Conservation (phyloP, 129 eudicot genomes). For the Chrysanthemum seticuspe region DNA sequence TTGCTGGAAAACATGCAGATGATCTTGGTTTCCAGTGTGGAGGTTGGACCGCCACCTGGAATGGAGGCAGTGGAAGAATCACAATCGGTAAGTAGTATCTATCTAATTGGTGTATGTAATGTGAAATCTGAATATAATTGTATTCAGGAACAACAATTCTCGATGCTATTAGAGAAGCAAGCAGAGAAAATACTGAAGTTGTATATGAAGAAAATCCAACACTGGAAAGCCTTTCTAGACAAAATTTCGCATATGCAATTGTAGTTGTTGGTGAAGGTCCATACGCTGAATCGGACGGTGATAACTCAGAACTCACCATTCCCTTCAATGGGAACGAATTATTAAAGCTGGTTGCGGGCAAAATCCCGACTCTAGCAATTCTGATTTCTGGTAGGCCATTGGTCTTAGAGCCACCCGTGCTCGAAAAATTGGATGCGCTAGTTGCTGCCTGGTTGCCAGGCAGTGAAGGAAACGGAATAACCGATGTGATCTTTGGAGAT, state of each 20-base stretch:
- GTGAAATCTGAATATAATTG: not conserved
- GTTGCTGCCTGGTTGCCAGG: constrained; percentile 71
- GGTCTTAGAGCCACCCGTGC: constrained; percentile 45
- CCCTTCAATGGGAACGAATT: constrained; percentile 51
- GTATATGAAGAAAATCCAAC: constrained; percentile 46
- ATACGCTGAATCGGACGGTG: constrained; percentile 51
- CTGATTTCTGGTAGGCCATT: constrained; percentile 67
- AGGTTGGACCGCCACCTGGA: constrained; percentile 43
- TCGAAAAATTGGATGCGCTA: constrained; percentile 52
- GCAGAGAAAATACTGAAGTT: constrained; percentile 39
- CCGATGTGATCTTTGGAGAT: constrained; percentile 1
- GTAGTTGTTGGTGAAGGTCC: constrained; percentile 74
- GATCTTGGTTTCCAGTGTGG: constrained; percentile 41
- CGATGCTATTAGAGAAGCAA: not conserved
- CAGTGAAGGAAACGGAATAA: constrained; percentile 26
- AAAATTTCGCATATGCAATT: constrained; percentile 48
- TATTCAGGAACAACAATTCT: not conserved
- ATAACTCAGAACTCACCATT: constrained; percentile 47
- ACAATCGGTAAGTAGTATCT: constrained; percentile 15
- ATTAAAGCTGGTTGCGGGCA: constrained; percentile 37
- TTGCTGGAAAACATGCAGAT: constrained; percentile 37
- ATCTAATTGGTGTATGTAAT: not conserved
- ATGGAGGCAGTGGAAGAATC: constrained; percentile 31
- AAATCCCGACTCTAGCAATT: constrained; percentile 47
- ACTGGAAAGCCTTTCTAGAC: constrained; percentile 41